Evolutionary conservation across 2,329 filamentous ascomycete species (phyloP), one percentile per base, ranked within the genome.

Genomic region (Arthrinium puccinioides): DNA sequence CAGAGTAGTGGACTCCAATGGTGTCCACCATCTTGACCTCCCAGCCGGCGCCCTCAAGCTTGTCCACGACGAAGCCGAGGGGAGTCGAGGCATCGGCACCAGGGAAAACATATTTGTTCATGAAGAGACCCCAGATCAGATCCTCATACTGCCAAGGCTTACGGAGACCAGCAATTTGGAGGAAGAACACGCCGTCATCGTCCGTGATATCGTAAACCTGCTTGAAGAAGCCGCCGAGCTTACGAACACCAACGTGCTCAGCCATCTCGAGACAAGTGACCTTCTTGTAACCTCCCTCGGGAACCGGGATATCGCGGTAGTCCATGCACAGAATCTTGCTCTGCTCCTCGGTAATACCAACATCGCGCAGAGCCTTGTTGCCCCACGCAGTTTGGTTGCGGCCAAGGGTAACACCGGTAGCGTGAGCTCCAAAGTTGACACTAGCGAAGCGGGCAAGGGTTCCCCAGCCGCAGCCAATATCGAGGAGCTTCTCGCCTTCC

Each of bases 41-140:
- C 53, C 87, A 94, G 25, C 87, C 87, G 45, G 85, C 83, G 40
- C 76, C 81, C 69, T 98, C 92, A 15, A 96, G 76, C 57, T 79
- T 80, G 62, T 87, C 79, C 51, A 94, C 72, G 53, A 92, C 87
- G 65, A 82, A 92, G 50, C 87, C 87, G 33, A 98, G 79, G 36
- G 92, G 92, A 41, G 88, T 94, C 29, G 87, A 94, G 36, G 92
- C 92, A 59, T 97, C 92, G 36, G 92, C 92, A 59, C 92, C 92
- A 23, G 89, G 92, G 77, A 97, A 97, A 62, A 97, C 75, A 66
- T 97, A 95, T 72, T 95, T 96, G 82, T 97, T 97, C 88, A 97
- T 94, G 76, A 96, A 97, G 32, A 97, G 76, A 60, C 92, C 92
- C 92, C 92, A 97, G 62, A 90, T 85, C 36, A 96, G 76, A 67